phyloP scores from a whole-genome alignment of 345 rosid genomes.

The Acer yangbiense region DNA sequence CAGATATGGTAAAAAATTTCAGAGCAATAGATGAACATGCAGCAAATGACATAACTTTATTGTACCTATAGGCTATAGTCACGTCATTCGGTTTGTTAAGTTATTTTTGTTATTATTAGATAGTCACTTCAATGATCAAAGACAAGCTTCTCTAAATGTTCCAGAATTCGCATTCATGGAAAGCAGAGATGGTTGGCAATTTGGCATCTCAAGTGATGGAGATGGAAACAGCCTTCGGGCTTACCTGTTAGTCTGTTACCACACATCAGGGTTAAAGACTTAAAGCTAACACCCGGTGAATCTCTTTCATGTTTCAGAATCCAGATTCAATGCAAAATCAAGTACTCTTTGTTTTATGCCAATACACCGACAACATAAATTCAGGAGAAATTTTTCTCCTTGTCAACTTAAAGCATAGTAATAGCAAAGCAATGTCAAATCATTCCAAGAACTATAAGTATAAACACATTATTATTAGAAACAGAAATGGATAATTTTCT shows the following conservation, averaged over 20 bases:
- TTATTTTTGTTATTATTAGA: too few species aligned
- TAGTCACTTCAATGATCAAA: neutral
- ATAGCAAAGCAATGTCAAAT: neutral
- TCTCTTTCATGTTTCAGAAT: conserved; percentile 1
- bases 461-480: conserved; percentile 3
- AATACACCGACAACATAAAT: neutral
- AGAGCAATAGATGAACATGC: neutral
- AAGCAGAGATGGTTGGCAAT: neutral
- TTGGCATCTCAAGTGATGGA: neutral
- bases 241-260: neutral
- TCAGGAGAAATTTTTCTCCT: neutral
- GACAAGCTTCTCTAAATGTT: neutral
- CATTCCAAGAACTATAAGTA: neutral
- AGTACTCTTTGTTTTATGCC: neutral
- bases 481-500: neutral
- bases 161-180: neutral
- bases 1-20: neutral
- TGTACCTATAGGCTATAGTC: neutral
- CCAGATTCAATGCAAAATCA: neutral
- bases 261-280: neutral
- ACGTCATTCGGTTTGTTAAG: neutral
- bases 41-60: neutral
- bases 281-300: neutral
- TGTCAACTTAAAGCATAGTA: neutral
- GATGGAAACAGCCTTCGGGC: neutral